These are phyloP conservation scores for Yarrowia porcina DNA, from an alignment of 805 yeast species.

Conservation along the genomic window DNA sequence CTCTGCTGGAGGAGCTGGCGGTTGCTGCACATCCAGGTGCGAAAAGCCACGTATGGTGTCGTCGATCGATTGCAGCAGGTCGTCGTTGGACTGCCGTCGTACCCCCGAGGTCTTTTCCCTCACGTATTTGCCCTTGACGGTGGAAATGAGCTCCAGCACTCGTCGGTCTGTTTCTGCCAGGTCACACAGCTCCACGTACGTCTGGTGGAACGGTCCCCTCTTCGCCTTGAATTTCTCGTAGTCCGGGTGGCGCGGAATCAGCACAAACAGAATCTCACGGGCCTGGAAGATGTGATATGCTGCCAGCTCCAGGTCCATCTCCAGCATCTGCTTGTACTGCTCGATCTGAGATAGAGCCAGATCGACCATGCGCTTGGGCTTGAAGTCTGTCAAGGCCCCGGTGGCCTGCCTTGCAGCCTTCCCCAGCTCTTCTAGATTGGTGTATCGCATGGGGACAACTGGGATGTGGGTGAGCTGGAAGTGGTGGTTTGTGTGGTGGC, in stretches of 20 bases:
- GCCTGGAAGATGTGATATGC: slow-evolving; percentile 28
- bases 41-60: slow-evolving; percentile 9
- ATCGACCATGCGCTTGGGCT: slow-evolving; percentile 23
- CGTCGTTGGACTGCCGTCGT: slow-evolving; percentile 6
- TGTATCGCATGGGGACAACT: slow-evolving; percentile 18
- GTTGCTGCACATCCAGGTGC: neutral
- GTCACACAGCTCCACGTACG: slow-evolving; percentile 28
- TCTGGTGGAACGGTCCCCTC: slow-evolving; percentile 30
- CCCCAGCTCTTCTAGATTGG: slow-evolving; percentile 13
- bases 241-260: slow-evolving; percentile 32
- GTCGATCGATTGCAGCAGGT: neutral
- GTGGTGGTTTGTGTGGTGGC: neutral
- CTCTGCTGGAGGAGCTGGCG: neutral
- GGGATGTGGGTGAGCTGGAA: neutral
- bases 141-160: slow-evolving; percentile 15
- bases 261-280: slow-evolving; percentile 28
- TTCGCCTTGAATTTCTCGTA: slow-evolving; percentile 28
- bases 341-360: slow-evolving; percentile 21
- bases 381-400: slow-evolving; percentile 7
- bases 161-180: slow-evolving; percentile 10
- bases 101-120: neutral
- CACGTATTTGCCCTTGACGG: slow-evolving; percentile 21
- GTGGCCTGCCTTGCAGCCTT: slow-evolving; percentile 20
- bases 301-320: slow-evolving; percentile 24
- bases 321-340: slow-evolving; percentile 26